Conservation (phyloP, 768 basidiomycete genomes). For the Lactifluus pinguis region DNA sequence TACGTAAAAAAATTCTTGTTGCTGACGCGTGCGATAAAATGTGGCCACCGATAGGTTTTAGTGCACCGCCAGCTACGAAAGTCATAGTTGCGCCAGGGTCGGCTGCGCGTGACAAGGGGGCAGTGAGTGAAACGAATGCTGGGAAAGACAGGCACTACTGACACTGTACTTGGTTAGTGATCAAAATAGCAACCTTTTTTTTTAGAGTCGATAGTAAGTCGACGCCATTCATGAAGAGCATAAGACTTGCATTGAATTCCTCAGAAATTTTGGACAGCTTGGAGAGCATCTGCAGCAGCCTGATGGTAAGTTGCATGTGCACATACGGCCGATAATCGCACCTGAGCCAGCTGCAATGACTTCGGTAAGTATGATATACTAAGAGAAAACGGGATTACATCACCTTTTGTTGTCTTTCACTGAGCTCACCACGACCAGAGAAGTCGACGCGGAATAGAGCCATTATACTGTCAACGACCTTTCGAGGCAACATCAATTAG, state of each 20-base stretch:
- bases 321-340: constrained; percentile 22
- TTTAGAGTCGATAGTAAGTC: constrained; percentile 17
- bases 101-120: constrained; percentile 29
- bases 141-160: constrained; percentile 17
- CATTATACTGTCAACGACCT: constrained; percentile 98
- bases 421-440: constrained; percentile 88
- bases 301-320: background rate
- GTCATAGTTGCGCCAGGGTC: constrained; percentile 95
- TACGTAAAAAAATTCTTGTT: constrained; percentile 78
- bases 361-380: constrained; percentile 11
- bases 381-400: background rate
- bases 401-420: constrained; percentile 89
- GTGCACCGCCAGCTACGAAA: constrained; percentile 87
- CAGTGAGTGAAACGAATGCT: background rate
- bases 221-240: background rate
- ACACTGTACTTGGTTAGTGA: constrained; percentile 94
- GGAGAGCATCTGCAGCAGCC: constrained; percentile 64
- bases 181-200: constrained; percentile 73
- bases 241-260: constrained; percentile 65
- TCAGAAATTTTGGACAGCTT: constrained; percentile 87
- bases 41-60: constrained; percentile 88
- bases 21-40: constrained; percentile 85
- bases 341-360: constrained; percentile 66
- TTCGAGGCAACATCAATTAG: background rate
- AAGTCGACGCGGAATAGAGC: constrained; percentile 92